These are phyloP conservation scores for Adansonia madagascariensis DNA, from an alignment of 441 rosid genomes.

Conservation along the genomic window DNA sequence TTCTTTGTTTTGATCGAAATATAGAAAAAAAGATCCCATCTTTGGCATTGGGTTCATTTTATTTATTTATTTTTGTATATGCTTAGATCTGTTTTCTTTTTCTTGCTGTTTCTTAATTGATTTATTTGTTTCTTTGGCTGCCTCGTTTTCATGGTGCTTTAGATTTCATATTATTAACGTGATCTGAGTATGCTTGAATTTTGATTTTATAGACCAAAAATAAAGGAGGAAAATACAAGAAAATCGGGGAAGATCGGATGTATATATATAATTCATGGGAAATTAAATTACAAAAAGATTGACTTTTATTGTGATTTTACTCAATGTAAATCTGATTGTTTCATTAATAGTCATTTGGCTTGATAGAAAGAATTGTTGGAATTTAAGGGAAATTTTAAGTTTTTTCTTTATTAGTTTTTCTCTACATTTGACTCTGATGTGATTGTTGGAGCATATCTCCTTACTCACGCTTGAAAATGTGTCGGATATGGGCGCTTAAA, in stretches of 20 bases:
- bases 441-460: no score
- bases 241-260: not conserved
- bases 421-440: no score
- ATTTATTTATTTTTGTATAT: not conserved
- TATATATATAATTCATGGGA: not conserved
- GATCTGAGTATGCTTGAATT: not conserved
- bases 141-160: not conserved
- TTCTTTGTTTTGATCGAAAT: not conserved
- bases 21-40: not conserved
- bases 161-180: not conserved
- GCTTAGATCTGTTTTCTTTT: not conserved
- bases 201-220: not conserved
- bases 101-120: not conserved
- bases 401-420: not conserved
- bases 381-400: not conserved
- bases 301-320: not conserved
- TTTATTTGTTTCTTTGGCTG: slow-evolving; percentile 12
- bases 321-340: not conserved
- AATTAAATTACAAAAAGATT: not conserved
- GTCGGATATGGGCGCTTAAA: no score
- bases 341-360: not conserved
- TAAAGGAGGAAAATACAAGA: not conserved
- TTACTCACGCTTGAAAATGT: no score
- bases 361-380: not conserved
- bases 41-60: not conserved